Evolutionary conservation across 257 asterid genomes (phyloP), one percentile per base, ranked within the genome.

Genomic region (Agastache rugosa): DNA sequence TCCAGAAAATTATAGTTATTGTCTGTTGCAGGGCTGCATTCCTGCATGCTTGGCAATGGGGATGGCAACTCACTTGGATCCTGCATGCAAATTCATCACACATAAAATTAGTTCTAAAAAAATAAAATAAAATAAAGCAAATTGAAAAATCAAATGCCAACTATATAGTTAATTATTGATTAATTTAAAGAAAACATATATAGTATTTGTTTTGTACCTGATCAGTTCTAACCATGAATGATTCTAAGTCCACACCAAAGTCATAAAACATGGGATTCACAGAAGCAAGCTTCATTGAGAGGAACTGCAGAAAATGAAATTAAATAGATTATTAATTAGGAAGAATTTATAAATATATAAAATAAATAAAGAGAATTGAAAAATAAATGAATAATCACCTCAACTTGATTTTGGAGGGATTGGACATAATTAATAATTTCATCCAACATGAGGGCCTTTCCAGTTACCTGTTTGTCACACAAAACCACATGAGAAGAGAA

Each of bases 401-500:
- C 97, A 25, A 93, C 98, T 89, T 93, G 98, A 73, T 89, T 84
- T 80, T 90, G 97, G 58, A 92, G 85, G 73, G 97, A 92, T 65
- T 90, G 96, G 82, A 92, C 97, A 83, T 92, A 92, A 69, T 90
- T 90, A 75, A 93, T 93, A 37, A 93, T 93, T 79, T 93, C 96
- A 84, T 93, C 98, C 94, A 93, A 86, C 93, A 93, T 83, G 79
- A 88, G 94, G 91, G 98, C 97, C 96, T 93, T 93, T 17, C 98
- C 98, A 25, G 89, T 90, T 60, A 87, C 92, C 98, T 92, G 85
- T 76, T 44, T 54, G 55, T 64, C 85, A 90, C 25, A 68, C 81
- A 79, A 77, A 10, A 15, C 76, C 87, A 85, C 84, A 80, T 79
- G 54, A 84, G n/a, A 5, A 85, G 54, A 84, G n/a, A 5, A 85